Evolutionary conservation across 306 rosid genomes (phyloP), one percentile per base, ranked within the genome.

Genomic region (Gastrolobium bilobum): DNA sequence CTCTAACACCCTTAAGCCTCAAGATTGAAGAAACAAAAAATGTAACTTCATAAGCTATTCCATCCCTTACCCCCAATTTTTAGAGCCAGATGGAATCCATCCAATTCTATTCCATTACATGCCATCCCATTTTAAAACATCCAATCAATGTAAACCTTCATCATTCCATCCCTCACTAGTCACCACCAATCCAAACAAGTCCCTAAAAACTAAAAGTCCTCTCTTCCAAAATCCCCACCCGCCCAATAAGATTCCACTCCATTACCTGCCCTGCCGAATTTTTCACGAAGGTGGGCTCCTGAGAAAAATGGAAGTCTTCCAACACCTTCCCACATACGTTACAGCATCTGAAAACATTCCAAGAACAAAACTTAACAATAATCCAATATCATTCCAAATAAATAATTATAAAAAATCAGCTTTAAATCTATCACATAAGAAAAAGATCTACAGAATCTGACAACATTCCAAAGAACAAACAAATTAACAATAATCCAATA

Each of bases 181-280:
- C 15, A 15, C n/a, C 64, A 56, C 57, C 10, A 8, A 29, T 29
- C n/a, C n/a, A 56, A 39, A 29, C 65, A 71, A 39, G 20, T 2
- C 40, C 73, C 43, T 38, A 29, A 35, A 69, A 52, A 53, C 42
- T 39, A n/a, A n/a, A 65, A 70, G 10, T 20, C 6, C 71, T 44
- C 56, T 4, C 42, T 13, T 35, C 46, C 81, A 59, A 46, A 62
- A 54, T 47, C 26, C 43, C 73, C 66, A 64, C 9, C 48, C 33
- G 31, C 43, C 26, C 6, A 48, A 52, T 10, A 26, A 26, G 62
- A 72, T 26, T 72, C 33, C 11, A 15, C 50, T 35, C 10, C 7
- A 72, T 40, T 65, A 81, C 81, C 85, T 75, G 76, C 11, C 81
- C 77, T 0, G 38, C n/a, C 1, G 85, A 14, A 38, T n/a, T 68